Evolutionary conservation across 1,284 basidiomycete species (phyloP), one percentile per base, ranked within the genome.

Genomic region (Irpex lacteus): DNA sequence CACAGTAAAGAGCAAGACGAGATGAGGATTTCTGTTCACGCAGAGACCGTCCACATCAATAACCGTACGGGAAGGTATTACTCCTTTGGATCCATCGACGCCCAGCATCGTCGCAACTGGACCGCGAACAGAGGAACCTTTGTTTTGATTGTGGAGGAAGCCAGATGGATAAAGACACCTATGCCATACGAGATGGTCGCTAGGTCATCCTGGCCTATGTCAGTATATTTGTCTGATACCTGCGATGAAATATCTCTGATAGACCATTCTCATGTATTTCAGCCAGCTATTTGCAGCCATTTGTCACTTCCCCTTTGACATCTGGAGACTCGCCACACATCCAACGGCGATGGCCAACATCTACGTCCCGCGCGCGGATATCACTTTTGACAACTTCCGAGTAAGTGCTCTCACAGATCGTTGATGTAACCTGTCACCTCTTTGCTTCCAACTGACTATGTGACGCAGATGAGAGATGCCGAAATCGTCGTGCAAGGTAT

Each of bases 381-480:
- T 82, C 36, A 78, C 76, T 6, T 82, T 81, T 60, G 76, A 77
- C 57, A 66, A 76, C 34, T 82, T 82, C 68, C 74, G 78, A n/a
- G 73, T 74, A 60, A 34, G 73, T 68, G 2, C 21, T 11, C 2
- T 8, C 18, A 9, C 11, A 9, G 55, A 32, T 54, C 4, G 15
- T 34, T 34, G 32, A 49, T 9, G 37, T 37, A 37, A 7, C 3
- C 1, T 63, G 40, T n/a, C 2, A 7, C 47, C 40, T 38, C 5
- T 5, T 37, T 47, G 18, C 2, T 44, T 36, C 36, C 1, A 26
- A 11, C 21, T 58, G 13, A 21, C 11, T 2, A 26, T 6, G 32
- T 34, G 32, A 6, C 6, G 32, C 59, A 74, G 73, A 68, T 82
- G 5, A 75, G 77, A 5, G 81, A 83, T 63, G 77, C 81, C 5